Base-by-base conservation (phyloP, 2,329 filamentous ascomycete genomes). In the Fusarium verrucosum region DNA sequence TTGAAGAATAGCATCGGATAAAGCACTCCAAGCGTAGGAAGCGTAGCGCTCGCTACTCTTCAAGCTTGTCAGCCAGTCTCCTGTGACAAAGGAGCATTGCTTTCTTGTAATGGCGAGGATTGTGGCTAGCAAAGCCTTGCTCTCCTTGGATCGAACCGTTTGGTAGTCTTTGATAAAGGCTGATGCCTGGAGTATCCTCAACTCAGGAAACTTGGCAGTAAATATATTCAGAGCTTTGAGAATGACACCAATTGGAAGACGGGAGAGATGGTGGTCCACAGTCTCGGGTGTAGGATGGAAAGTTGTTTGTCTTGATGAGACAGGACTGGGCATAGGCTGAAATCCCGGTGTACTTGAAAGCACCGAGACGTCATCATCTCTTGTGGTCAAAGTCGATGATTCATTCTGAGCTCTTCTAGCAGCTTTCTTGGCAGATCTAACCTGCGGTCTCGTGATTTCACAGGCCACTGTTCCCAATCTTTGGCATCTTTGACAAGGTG, bases 191-290 rank as follows among this genome's bases (percentile, higher is more conserved):
- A 78, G 56, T 4, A 78, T 72, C 9, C 73, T 65, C 10, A 77
- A 44, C 44, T 78, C 75, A 0, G 76, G 75, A 9, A 76, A 76
- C 10, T 74, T 75, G 32, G 71, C 72, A 7, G 71, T 76, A 10
- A 78, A 78, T 0, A 76, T 66, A 19, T 76, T 74, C 1, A 78
- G 42, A 5, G 74, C 69, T 7, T 75, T 75, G 9, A 77, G 63
- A 4, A 76, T 69, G 1, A 71, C 53, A 1, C 70, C 64, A 1
- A 69, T 70, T 0, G 74, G 63, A 0, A 78, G 41, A 0, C 38
- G 58, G 1, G 55, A 42, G 5, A 78, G 66, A 19, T 77, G 76
- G 0, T 61, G 41, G 11, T 73, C 71, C 0, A 69, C 58, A 1
- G 52, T 55, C 10, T 60, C 62, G 0, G 35, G 17, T 0, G 26